Conservation (phyloP, 805 yeast genomes). For the Candida quercuum region DNA sequence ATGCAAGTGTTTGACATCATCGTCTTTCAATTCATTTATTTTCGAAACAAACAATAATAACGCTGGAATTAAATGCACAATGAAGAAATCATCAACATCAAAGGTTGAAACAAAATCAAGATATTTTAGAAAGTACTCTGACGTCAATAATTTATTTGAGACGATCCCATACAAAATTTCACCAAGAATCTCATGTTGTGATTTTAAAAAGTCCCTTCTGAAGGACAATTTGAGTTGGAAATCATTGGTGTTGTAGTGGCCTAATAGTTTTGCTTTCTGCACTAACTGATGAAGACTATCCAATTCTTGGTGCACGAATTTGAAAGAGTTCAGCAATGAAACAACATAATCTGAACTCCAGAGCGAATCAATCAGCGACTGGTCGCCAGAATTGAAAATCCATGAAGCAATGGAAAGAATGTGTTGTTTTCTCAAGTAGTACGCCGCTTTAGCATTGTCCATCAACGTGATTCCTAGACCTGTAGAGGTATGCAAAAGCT, state of each 20-base stretch:
- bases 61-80: constrained; percentile 61
- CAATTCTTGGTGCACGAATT: constrained; percentile 51
- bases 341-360: constrained; percentile 28
- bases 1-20: constrained; percentile 35
- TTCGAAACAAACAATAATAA: constrained; percentile 40
- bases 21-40: constrained; percentile 29
- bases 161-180: constrained; percentile 54
- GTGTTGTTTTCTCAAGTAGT: constrained; percentile 63
- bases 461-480: constrained; percentile 40
- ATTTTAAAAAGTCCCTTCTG: constrained; percentile 56
- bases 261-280: constrained; percentile 48
- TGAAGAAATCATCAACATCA: constrained; percentile 56
- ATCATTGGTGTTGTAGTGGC: constrained; percentile 37
- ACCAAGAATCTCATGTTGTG: constrained; percentile 68
- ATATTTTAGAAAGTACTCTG: constrained; percentile 33
- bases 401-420: constrained; percentile 62
- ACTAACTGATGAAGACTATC: constrained; percentile 47
- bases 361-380: constrained; percentile 20
- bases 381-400: constrained; percentile 25
- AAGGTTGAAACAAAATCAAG: constrained; percentile 42
- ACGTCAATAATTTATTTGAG: constrained; percentile 29
- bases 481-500: constrained; percentile 49
- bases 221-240: constrained; percentile 46
- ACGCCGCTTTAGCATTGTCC: constrained; percentile 64
- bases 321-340: constrained; percentile 49